Base-by-base conservation (phyloP, 1,284 basidiomycete species). In the Dichomitus squalens region DNA sequence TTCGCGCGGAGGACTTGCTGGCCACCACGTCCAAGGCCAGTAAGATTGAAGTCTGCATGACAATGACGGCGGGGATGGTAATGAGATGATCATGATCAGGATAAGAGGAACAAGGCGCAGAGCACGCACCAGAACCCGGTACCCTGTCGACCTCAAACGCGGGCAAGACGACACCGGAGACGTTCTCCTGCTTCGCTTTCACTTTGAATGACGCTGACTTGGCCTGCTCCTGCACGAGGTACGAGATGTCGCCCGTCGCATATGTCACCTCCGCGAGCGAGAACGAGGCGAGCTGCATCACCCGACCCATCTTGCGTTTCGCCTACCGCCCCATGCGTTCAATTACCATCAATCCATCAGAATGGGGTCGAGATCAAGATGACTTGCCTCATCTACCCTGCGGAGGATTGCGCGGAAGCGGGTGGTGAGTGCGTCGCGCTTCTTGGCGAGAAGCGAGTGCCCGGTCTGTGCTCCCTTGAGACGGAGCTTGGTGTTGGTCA, bases 241-340 rank as follows among this genome's bases (percentile, higher is more conserved):
- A 99, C 29, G 93, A 88, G 68, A 99, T 98, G 70, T 99, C 96
- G 61, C 95, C 95, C 5, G 96, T 97, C 34, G 95, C 88, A 76
- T 99, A 99, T 27, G 94, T 95, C 60, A 99, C 97, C 74, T 99
- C 97, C 1, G 97, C 97, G 75, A 99, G 89, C 40, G 94, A 96
- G 82, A 99, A 98, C 44, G 96, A 97, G 16, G 97, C 97, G 50
- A 97, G 82, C 74, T 99, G 97, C 88, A 99, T 97, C 29, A 99
- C 96, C 63, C 91, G 83, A 38, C 97, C 97, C 97, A 99, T 99
- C 79, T 98, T 95, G 59, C 95, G 87, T 76, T 99, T 99, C 16
- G 97, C 96, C 93, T 96, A 64, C 18, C 41, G 9, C 3, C 31
- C 18, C 18, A 12, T n/a, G 11, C 44, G 31, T 21, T 47, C 18